phyloP scores from a whole-genome alignment of 2,329 filamentous ascomycete genomes.

The Leptographium wingfieldii region DNA sequence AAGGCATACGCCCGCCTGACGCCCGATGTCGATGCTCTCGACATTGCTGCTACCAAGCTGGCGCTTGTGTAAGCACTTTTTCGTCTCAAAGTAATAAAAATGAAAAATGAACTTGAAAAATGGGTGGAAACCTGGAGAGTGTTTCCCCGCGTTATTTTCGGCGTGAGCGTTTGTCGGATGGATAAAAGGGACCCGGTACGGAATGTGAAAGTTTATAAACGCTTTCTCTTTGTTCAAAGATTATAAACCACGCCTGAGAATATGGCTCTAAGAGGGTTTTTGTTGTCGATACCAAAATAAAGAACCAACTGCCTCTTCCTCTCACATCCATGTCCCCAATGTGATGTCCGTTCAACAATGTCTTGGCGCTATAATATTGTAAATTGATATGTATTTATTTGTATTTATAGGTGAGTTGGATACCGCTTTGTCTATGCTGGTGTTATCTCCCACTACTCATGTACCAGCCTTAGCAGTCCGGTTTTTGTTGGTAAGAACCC shows the following conservation, averaged over 20 bases:
- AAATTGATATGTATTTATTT: no score
- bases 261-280: background rate
- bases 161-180: background rate
- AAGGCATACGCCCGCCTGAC: constrained; percentile 97
- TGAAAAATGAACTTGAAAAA: constrained; percentile 1
- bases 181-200: background rate
- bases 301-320: background rate
- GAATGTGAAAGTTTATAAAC: background rate
- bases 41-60: constrained; percentile 98
- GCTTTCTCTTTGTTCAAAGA: background rate
- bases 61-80: constrained; percentile 67
- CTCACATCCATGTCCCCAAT: background rate
- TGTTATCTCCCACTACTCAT: no score
- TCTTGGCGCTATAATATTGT: no score
- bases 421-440: background rate
- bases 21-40: constrained; percentile 91
- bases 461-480: background rate
- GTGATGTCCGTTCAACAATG: no score
- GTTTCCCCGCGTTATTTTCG: background rate
- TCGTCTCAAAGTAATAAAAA: background rate
- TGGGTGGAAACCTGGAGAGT: background rate
- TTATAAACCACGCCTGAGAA: background rate
- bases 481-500: background rate
- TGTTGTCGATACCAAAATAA: constrained; percentile 1
- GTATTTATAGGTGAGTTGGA: background rate